Conservation (phyloP, 2,329 filamentous ascomycete species). For the Fusarium sp. region DNA sequence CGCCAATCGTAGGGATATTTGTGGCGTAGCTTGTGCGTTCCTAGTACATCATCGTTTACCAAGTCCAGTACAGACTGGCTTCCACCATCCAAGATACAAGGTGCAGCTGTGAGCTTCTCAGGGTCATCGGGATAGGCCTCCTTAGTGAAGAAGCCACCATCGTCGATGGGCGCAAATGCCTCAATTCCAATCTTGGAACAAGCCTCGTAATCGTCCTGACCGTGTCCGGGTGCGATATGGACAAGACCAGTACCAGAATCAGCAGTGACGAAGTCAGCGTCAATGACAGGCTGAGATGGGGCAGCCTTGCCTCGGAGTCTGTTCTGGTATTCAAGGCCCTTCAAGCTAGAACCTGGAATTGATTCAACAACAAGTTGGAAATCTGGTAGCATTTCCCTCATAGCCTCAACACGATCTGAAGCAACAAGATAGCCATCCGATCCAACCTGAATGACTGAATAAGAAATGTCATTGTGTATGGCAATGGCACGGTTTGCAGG, state of each 20-base stretch:
- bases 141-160: constrained; percentile 82
- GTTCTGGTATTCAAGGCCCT: constrained; percentile 76
- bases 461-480: constrained; percentile 79
- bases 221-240: constrained; percentile 93
- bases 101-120: constrained; percentile 72
- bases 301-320: constrained; percentile 72
- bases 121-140: constrained; percentile 82
- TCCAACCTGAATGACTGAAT: constrained; percentile 73
- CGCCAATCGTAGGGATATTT: constrained; percentile 99
- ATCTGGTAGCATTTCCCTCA: constrained; percentile 64
- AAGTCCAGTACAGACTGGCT: constrained; percentile 77
- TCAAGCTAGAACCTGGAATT: constrained; percentile 75
- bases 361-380: constrained; percentile 66
- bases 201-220: constrained; percentile 94
- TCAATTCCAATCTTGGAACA: constrained; percentile 78
- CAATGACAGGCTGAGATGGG: constrained; percentile 76
- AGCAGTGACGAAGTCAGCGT: constrained; percentile 89
- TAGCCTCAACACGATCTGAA: constrained; percentile 74
- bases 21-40: constrained; percentile 79
- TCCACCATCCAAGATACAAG: constrained; percentile 78
- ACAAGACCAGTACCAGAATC: constrained; percentile 96
- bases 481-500: constrained; percentile 94
- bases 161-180: constrained; percentile 85
- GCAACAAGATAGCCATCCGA: constrained; percentile 77
- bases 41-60: constrained; percentile 74